phyloP scores from a whole-genome alignment of 345 rosid genomes.

The Corymbia maculata region DNA sequence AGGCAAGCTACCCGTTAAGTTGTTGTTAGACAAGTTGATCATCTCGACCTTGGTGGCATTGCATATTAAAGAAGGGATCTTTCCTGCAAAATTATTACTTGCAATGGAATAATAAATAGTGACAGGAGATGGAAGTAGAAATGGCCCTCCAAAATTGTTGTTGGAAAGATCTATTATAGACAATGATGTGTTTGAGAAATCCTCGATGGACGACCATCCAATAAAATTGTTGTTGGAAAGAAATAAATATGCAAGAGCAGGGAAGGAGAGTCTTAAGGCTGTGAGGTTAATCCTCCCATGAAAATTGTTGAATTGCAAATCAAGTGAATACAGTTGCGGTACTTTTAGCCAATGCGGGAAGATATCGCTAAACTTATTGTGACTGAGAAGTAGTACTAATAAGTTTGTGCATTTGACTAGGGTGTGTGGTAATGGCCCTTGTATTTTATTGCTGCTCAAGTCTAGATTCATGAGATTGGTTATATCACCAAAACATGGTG shows the following conservation, averaged over 20 bases:
- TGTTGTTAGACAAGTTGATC: background rate
- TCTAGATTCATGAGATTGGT: too few relatives aligned
- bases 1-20: background rate
- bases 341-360: fast-evolving
- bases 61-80: too few relatives aligned
- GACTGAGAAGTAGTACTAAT: fast-evolving
- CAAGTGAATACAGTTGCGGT: fast-evolving
- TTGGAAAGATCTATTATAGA: fast-evolving
- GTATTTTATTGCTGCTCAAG: too few relatives aligned
- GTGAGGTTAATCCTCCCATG: fast-evolving
- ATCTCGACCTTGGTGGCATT: background rate
- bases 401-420: too few relatives aligned
- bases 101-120: fast-evolving
- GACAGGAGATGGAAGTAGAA: too few relatives aligned
- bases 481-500: too few relatives aligned
- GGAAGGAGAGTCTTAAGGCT: fast-evolving
- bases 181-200: too few relatives aligned
- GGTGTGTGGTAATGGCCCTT: fast-evolving
- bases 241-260: too few relatives aligned
- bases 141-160: too few relatives aligned
- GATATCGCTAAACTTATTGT: fast-evolving
- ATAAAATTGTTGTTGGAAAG: too few relatives aligned
- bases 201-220: fast-evolving
- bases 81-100: fast-evolving
- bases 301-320: fast-evolving